Conservation (phyloP, 768 basidiomycete species). For the Lanmaoa pseudosensibilis region DNA sequence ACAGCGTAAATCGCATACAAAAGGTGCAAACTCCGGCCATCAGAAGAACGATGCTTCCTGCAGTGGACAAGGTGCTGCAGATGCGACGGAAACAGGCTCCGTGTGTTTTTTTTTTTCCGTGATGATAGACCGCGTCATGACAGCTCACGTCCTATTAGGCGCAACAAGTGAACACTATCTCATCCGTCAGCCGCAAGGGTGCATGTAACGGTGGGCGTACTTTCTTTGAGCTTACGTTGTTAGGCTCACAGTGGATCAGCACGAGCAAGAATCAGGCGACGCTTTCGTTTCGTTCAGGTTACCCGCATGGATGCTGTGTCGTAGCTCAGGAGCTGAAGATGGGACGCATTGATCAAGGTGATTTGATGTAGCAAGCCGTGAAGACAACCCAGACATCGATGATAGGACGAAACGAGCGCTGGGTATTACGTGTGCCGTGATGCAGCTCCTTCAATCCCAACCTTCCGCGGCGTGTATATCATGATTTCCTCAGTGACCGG, state of each 20-base stretch:
- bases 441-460: no score
- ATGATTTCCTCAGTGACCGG: no score
- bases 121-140: no score
- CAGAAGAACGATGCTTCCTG: not conserved
- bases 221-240: not conserved
- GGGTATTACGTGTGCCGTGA: no score
- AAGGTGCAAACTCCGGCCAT: not conserved
- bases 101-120: not conserved
- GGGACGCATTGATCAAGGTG: not conserved
- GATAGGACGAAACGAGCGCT: no score
- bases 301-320: not conserved
- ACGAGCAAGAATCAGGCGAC: not conserved
- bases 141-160: not conserved
- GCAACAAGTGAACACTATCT: not conserved
- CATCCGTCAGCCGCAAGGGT: not conserved
- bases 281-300: not conserved
- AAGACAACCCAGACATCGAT: not conserved
- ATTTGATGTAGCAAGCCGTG: not conserved
- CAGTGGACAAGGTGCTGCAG: not conserved
- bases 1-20: not conserved
- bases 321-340: not conserved
- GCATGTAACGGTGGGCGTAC: not conserved
- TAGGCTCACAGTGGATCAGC: not conserved
- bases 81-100: no score
- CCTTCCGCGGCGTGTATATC: no score